phyloP scores from a whole-genome alignment of 108 stramenopile species.

The Discostella pseudostelligera region DNA sequence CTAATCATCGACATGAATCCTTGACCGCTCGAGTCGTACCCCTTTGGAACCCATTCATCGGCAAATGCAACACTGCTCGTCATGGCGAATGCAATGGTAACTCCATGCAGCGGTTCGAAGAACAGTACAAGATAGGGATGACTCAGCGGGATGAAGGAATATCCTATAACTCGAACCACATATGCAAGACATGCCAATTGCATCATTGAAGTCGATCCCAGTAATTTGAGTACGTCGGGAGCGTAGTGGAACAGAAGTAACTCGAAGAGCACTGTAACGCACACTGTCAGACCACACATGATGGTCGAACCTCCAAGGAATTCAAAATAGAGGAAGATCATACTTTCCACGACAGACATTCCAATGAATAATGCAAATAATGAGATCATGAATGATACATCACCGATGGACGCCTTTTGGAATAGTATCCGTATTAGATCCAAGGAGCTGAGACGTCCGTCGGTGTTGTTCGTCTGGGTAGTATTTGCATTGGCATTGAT shows the following conservation, averaged over 20 bases:
- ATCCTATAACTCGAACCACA: conserved; percentile 55
- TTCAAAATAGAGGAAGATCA: conserved; percentile 56
- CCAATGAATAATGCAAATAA: conserved; percentile 49
- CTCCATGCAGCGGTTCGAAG: conserved; percentile 65
- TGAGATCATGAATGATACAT: conserved; percentile 36
- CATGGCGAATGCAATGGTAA: conserved; percentile 57
- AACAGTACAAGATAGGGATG: conserved; percentile 47
- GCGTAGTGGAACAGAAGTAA: conserved; percentile 67
- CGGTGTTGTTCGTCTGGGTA: not conserved
- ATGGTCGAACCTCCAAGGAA: conserved; percentile 46
- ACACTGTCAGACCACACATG: conserved; percentile 49
- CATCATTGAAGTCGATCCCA: conserved; percentile 43
- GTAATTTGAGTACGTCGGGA: conserved; percentile 33
- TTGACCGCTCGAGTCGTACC: conserved; percentile 50
- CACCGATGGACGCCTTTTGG: conserved; percentile 25
- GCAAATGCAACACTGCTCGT: conserved; percentile 54
- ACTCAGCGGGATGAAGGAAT: conserved; percentile 52
- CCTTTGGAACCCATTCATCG: conserved; percentile 40
- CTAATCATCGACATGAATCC: conserved; percentile 38
- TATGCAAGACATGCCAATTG: conserved; percentile 51
- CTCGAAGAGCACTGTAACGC: conserved; percentile 69
- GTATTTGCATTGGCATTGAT: conserved; percentile 4
- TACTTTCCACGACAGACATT: conserved; percentile 53
- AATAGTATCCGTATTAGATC: conserved; percentile 17
- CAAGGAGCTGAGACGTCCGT: conserved; percentile 8